Evolutionary conservation across 768 basidiomycete species (phyloP), one percentile per base, ranked within the genome.

Genomic region (Panellus pusillus): DNA sequence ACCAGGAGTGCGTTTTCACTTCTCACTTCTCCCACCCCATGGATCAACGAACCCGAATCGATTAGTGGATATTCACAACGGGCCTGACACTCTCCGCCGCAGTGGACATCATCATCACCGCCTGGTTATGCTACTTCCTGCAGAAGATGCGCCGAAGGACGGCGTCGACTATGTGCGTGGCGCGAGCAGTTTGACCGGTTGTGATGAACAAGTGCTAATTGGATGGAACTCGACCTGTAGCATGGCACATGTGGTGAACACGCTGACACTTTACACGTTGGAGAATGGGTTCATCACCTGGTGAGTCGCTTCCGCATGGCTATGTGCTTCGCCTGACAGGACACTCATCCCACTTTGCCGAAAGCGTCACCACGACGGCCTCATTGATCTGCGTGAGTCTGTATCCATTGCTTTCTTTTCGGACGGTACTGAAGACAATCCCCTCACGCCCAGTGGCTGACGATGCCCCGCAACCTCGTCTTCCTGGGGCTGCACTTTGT

Each of bases 51-150:
- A 37, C 42, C 6, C 24, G 6, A 24, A 24, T 24, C 24, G 24
- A 24, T 2, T 35, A 73, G 72, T 72, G 73, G 72, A 50, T 74
- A 15, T 74, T 74, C 40, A 74, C 72, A 6, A 66, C 73, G 8
- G 73, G 72, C n/a, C 66, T 74, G 11, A 63, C 73, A 2, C 62
- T 74, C 54, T 74, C 73, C 14, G 68, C 68, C 15, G 54, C 66
- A 9, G 66, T 72, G 6, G 72, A 74, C 29, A 56, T 74, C 29
- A 44, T 74, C 31, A 64, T 74, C 43, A 69, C 72, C 2, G 61
- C 57, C 6, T 67, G 61, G 46, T 50, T 74, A 50, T 72, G 69
- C 9, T 57, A 68, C 56, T 68, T 69, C 9, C 49, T 74, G 11
- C 69, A 62, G 29, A 55, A 50, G 42, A 58, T 61, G 62, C 47